Evolutionary conservation across 2,329 filamentous ascomycete genomes (phyloP).

Genomic region (Phialemonium atrogriseum): DNA sequence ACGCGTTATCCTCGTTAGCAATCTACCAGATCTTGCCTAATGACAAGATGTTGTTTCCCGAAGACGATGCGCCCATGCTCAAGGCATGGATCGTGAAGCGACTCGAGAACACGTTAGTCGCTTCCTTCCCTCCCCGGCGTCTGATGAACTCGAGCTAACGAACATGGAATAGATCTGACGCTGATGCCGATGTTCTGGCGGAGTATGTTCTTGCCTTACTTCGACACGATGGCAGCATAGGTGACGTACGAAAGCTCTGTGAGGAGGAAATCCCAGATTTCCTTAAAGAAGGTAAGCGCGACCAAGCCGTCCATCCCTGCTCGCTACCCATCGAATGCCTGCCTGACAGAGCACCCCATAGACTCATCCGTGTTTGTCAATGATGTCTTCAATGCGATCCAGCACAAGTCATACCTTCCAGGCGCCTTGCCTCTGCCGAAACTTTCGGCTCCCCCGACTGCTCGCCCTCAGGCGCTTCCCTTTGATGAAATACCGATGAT

Average conservation of each 20-base stretch:
- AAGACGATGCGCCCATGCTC: slow-evolving; percentile 53
- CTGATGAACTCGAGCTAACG: no score
- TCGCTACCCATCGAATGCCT: no score
- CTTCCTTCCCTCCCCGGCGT: background rate
- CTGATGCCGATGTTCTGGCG: slow-evolving; percentile 72
- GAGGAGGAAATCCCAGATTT: slow-evolving; percentile 69
- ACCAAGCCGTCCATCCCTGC: background rate
- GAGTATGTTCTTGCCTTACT: slow-evolving; percentile 78
- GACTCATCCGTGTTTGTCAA: slow-evolving; percentile 57
- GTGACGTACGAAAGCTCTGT: slow-evolving; percentile 59
- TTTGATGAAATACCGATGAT: slow-evolving; percentile 11
- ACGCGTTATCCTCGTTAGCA: no score
- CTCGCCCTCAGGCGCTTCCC: slow-evolving; percentile 9
- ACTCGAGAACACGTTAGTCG: slow-evolving; percentile 62
- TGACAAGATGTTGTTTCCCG: slow-evolving; percentile 50
- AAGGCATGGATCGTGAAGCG: slow-evolving; percentile 73
- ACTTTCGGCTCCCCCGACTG: slow-evolving; percentile 10
- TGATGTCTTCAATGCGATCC: slow-evolving; percentile 61
- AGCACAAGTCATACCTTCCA: slow-evolving; percentile 52
- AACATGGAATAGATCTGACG: slow-evolving; percentile 72
- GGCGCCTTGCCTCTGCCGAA: slow-evolving; percentile 35
- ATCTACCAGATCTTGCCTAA: no score
- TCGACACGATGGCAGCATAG: slow-evolving; percentile 57
- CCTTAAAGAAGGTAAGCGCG: slow-evolving; percentile 55
- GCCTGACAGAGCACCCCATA: slow-evolving; percentile 20